Evolutionary conservation across 768 basidiomycete species (phyloP), one percentile per base, ranked within the genome.

Genomic region (Cyclocybe cylindracea): DNA sequence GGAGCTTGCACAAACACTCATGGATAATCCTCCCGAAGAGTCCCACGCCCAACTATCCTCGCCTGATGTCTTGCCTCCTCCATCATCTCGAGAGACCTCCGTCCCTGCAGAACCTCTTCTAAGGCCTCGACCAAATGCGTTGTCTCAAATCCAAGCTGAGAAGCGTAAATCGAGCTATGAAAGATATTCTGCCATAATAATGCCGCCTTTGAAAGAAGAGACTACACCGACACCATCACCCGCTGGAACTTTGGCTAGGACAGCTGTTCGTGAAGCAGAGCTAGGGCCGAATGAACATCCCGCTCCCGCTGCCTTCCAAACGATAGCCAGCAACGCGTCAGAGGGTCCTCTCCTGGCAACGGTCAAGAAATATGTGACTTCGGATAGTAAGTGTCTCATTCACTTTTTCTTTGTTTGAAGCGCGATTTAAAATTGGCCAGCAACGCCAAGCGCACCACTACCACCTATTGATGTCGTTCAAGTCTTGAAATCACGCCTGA

Each of bases 201-300:
- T 90, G 61, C 88, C 89, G 18, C 73, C 87, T 5, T 65, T 91
- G 51, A 73, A 78, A 50, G 90, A 91, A 66, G 90, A 85, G 62
- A 75, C 71, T 43, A 87, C 86, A 1, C 86, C 85, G 9, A 68
- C 65, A 10, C 64, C 72, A 10, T 76, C 84, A 1, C 87, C 86
- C 13, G 73, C 70, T 1, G 76, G 74, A 8, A 84, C 86, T 0
- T 61, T 87, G 43, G 69, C 78, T 19, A 75, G 77, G 31, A 49
- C 48, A 36, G 39, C 40, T 33, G 46, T 40, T 35, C 32, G 19
- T 34, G 37, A 36, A 8, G 24, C 4, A 5, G 29, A 24, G 13
- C 29, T 32, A 35, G 13, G 14, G 14, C 7, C 36, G 16, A 41
- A 43, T 35, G 33, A 13, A 5, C 24, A 24, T 24, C 5, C 24